Percentiles rank a stretch among this genome's conserved stretches.
phyloP scores from a whole-genome alignment of 352 stramenopile species.

The Globisporangium middletonii region DNA sequence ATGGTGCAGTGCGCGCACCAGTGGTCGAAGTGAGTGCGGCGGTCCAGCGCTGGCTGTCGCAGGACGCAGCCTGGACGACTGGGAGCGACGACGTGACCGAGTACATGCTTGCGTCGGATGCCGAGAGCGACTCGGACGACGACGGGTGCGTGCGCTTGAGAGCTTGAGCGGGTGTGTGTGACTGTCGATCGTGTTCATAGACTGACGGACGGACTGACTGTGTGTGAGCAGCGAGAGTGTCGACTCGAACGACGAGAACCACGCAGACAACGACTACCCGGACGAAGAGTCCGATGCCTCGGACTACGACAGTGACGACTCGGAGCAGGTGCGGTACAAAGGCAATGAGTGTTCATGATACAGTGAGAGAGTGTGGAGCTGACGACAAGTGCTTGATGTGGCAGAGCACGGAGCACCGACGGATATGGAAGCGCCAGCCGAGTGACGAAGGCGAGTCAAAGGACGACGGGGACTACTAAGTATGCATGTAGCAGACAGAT shows the following conservation, averaged over 20 bases:
- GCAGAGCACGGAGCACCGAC: conserved; percentile 11
- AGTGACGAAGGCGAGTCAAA: conserved; percentile 13
- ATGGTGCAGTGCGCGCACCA: conserved; percentile 21
- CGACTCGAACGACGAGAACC: conserved; percentile 82
- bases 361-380: background rate
- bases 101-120: conserved; percentile 76
- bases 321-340: conserved; percentile 20
- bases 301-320: conserved; percentile 31
- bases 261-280: conserved; percentile 75
- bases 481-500: background rate
- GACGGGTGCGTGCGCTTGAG: conserved; percentile 38
- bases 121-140: conserved; percentile 61
- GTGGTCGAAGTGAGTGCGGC: conserved; percentile 70
- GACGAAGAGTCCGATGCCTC: conserved; percentile 60
- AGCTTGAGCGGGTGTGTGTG: conserved; percentile 10
- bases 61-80: conserved; percentile 37
- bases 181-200: background rate
- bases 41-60: conserved; percentile 71
- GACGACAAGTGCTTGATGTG: no score
- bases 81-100: conserved; percentile 57
- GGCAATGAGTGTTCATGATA: background rate
- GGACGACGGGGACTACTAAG: conserved; percentile 4
- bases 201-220: background rate
- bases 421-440: conserved; percentile 12
- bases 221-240: conserved; percentile 45